phyloP scores from a whole-genome alignment of 2,329 filamentous ascomycete genomes.

The Onygena corvina region DNA sequence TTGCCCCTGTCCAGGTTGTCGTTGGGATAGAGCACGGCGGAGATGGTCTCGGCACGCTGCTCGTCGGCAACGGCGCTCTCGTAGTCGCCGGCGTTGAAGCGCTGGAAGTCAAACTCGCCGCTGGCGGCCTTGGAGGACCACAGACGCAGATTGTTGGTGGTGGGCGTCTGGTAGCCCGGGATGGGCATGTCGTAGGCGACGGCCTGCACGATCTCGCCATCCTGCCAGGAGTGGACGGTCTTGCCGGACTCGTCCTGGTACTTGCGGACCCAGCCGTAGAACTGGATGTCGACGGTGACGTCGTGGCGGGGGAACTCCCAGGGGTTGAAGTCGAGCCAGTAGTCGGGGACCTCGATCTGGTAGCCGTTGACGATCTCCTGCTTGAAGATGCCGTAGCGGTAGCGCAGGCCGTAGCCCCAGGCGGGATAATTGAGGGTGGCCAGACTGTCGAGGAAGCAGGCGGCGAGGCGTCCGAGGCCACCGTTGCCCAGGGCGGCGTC shows the following conservation, averaged over 20 bases:
- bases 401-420: conserved; percentile 93
- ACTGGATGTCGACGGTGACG: conserved; percentile 91
- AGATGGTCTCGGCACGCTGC: conserved; percentile 97
- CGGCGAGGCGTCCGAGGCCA: conserved; percentile 83
- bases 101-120: conserved; percentile 98
- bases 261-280: conserved; percentile 77
- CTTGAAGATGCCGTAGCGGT: conserved; percentile 97
- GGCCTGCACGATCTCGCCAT: conserved; percentile 81
- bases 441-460: conserved; percentile 92
- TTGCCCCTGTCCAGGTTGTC: conserved; percentile 95
- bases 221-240: conserved; percentile 66
- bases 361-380: conserved; percentile 98
- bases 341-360: conserved; percentile 95
- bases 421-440: conserved; percentile 90
- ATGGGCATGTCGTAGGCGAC: conserved; percentile 89
- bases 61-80: conserved; percentile 97
- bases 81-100: conserved; percentile 97
- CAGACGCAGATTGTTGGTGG: conserved; percentile 90
- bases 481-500: conserved; percentile 95
- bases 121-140: conserved; percentile 97
- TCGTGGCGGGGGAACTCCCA: conserved; percentile 98
- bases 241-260: conserved; percentile 64
- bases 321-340: conserved; percentile 98
- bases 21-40: conserved; percentile 91
- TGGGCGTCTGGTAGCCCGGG: conserved; percentile 76